Evolutionary conservation across 306 rosid species (phyloP), one percentile per base, ranked within the genome.

Genomic region (Carpinus fangiana): DNA sequence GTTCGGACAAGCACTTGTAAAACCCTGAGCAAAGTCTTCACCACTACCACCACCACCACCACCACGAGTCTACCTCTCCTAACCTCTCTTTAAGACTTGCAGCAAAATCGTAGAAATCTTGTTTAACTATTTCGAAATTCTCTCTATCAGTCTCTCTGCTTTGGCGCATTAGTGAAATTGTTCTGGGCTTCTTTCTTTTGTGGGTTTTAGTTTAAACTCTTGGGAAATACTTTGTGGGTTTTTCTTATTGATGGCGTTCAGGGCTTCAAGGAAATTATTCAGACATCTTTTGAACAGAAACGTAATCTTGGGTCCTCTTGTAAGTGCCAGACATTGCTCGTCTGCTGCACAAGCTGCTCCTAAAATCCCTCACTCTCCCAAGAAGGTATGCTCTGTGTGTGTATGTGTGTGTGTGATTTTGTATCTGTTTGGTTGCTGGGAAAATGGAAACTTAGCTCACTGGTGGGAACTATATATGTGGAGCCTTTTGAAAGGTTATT

Each of bases 291-390:
- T 77, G 57, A 77, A 76, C 78, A 86, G 69, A 81, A 88, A 78
- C 72, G 66, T 75, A 41, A 26, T 72, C 21, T 74, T 84, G 12
- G 68, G 76, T 86, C 87, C 90, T 31, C 12, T 71, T 71, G 80
- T 72, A 64, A 72, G 81, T 11, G 53, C 86, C 46, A 91, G 97
- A 77, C 89, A 81, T 74, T 87, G 57, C 73, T 88, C 97, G 79
- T 86, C 98, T 70, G 76, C 94, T 55, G 41, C 87, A n/a, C 72
- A 86, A 79, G 57, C 82, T 78, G 86, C 83, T 81, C 86, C 92
- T 43, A 90, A 90, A 82, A 81, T 86, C 60, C 90, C 90, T 80
- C 93, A 91, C 76, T 84, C 90, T 81, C 81, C 98, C 52, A 95
- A 87, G 79, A 95, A 93, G 81, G 98, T 95, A 86, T 48, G 90